These are phyloP conservation scores for Candida wancherniae DNA, from an alignment of 805 yeast species.

Conservation along the genomic window DNA sequence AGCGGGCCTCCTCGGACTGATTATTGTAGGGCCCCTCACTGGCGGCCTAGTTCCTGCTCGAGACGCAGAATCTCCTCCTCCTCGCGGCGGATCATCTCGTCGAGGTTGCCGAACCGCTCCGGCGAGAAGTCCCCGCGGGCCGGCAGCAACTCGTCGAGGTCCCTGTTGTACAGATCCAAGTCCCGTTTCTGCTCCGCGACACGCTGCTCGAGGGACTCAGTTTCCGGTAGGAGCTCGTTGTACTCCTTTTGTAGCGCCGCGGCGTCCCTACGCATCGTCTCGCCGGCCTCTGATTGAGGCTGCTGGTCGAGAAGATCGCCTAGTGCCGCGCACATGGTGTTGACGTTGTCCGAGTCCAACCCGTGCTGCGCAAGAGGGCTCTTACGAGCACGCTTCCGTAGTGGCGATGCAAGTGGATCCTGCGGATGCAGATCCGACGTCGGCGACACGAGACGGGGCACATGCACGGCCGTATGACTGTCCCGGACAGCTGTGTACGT, in stretches of 20 bases:
- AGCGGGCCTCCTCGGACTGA: no score
- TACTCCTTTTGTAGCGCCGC: constrained; percentile 29
- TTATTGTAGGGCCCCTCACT: no score
- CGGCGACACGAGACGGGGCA: constrained; percentile 19
- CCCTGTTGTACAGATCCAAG: constrained; percentile 28
- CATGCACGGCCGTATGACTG: constrained; percentile 24
- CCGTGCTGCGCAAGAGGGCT: constrained; percentile 3
- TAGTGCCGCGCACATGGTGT: constrained; percentile 32
- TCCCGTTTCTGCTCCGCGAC: constrained; percentile 42
- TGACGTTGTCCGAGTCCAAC: constrained; percentile 33
- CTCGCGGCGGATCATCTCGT: constrained; percentile 40
- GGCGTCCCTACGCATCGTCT: constrained; percentile 1
- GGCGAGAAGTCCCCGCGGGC: constrained; percentile 7
- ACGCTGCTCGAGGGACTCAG: constrained; percentile 38
- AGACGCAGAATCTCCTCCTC: constrained; percentile 42
- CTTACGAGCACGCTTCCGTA: no score
- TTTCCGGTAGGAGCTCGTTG: constrained; percentile 31
- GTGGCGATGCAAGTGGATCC: no score
- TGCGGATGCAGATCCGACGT: constrained; percentile 1
- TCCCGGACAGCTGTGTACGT: constrained; percentile 25
- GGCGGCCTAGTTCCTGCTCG: constrained; percentile 36
- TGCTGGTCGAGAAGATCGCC: constrained; percentile 7
- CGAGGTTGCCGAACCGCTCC: constrained; percentile 21
- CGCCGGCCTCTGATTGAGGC: constrained; percentile 4
- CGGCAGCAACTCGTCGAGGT: constrained; percentile 20